Evolutionary conservation across 176 grass and related monocot species (phyloP).

Genomic region (Pharus latifolius): DNA sequence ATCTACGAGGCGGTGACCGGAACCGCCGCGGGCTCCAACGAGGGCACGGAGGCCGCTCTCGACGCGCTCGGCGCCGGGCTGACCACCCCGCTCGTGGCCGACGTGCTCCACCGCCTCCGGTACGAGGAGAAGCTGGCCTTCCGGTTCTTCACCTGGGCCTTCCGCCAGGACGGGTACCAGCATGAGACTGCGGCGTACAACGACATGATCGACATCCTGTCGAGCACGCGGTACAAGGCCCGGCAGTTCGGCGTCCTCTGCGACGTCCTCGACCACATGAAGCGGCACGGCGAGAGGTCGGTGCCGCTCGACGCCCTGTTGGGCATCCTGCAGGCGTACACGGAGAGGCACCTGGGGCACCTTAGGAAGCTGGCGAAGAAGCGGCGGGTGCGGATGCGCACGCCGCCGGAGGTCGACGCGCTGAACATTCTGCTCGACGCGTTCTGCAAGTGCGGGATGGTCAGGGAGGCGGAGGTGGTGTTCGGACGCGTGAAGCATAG

Average conservation of each 20-base stretch:
- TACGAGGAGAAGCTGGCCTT: slow-evolving; percentile 93
- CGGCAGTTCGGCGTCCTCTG: slow-evolving; percentile 76
- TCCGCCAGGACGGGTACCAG: slow-evolving; percentile 45
- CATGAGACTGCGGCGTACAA: slow-evolving; percentile 60
- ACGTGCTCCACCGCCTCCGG: slow-evolving; percentile 55
- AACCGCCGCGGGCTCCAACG: too few relatives aligned
- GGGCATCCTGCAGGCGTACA: slow-evolving; percentile 49
- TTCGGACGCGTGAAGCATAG: slow-evolving; percentile 57
- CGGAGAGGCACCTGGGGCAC: slow-evolving; percentile 60
- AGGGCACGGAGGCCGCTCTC: too few relatives aligned
- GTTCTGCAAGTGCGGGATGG: slow-evolving; percentile 79
- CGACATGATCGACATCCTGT: slow-evolving; percentile 83
- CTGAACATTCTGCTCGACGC: slow-evolving; percentile 79
- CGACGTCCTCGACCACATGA: slow-evolving; percentile 82
- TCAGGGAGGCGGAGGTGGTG: slow-evolving; percentile 57
- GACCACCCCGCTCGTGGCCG: slow-evolving; percentile 54
- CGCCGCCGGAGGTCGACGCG: slow-evolving; percentile 53
- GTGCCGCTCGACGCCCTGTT: slow-evolving; percentile 53
- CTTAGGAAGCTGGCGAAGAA: slow-evolving; percentile 77
- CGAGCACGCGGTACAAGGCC: slow-evolving; percentile 78
- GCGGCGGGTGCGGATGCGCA: slow-evolving; percentile 51
- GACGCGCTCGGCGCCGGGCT: slow-evolving; percentile 38
- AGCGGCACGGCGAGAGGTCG: slow-evolving; percentile 36
- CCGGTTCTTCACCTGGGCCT: slow-evolving; percentile 71
- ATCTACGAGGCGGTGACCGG: too few relatives aligned